phyloP scores from a whole-genome alignment of 441 rosid genomes.

The Erysimum pusillum region DNA sequence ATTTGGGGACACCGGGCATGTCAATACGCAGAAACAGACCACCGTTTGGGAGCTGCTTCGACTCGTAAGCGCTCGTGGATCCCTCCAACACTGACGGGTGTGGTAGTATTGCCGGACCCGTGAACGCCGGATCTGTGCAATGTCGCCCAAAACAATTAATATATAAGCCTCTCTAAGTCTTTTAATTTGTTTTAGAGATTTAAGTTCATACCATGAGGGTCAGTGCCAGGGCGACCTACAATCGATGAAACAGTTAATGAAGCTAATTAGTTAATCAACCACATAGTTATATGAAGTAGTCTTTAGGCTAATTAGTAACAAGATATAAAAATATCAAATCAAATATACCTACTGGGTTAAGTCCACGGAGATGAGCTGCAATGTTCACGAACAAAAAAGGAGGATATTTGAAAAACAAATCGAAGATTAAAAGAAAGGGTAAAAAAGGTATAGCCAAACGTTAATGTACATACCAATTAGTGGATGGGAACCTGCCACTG shows the following conservation, averaged over 20 bases:
- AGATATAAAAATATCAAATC: too few relatives aligned
- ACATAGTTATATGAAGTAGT: too few relatives aligned
- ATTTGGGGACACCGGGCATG: constrained; percentile 40
- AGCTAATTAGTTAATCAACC: too few relatives aligned
- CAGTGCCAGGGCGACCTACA: too few relatives aligned
- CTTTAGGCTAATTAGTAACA: too few relatives aligned
- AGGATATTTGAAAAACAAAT: background rate
- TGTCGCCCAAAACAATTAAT: too few relatives aligned
- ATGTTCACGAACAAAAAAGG: background rate
- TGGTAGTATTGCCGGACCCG: background rate
- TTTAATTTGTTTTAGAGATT: too few relatives aligned
- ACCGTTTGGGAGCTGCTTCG: constrained; percentile 30
- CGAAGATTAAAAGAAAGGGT: constrained; percentile 1
- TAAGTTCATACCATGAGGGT: too few relatives aligned
- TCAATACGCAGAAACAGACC: constrained; percentile 36
- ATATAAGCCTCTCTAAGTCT: too few relatives aligned
- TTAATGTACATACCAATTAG: constrained; percentile 28
- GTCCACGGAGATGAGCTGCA: constrained; percentile 42
- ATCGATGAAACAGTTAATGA: too few relatives aligned
- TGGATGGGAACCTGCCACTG: constrained; percentile 36
- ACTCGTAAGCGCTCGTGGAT: constrained; percentile 21
- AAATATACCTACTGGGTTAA: constrained; percentile 29
- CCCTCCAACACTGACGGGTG: constrained; percentile 41
- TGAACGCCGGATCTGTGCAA: background rate
- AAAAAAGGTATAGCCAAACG: constrained; percentile 4